These are phyloP conservation scores for Solanum habrochaites DNA, from an alignment of 257 asterid genomes.

Conservation along the genomic window DNA sequence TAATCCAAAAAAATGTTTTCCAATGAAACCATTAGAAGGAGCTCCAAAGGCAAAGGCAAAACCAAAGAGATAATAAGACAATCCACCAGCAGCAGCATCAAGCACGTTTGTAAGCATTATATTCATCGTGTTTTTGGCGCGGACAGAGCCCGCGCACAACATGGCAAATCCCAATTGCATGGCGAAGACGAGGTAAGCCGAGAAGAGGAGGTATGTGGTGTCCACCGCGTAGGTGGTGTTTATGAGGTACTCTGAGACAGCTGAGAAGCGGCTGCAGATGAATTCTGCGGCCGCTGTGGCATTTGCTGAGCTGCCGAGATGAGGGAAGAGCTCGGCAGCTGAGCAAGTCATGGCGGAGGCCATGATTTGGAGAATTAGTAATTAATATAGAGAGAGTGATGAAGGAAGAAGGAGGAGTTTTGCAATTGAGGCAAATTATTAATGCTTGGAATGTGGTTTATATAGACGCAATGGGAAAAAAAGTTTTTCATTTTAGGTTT, in stretches of 20 bases:
- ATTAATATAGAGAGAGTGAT: background rate
- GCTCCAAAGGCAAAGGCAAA: conserved; percentile 82
- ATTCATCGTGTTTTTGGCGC: conserved; percentile 88
- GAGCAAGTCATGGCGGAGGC: conserved; percentile 16
- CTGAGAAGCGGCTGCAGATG: conserved; percentile 56
- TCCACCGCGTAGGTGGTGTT: conserved; percentile 61
- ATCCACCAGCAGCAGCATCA: conserved; percentile 91
- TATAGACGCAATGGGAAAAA: background rate
- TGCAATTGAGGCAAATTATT: background rate
- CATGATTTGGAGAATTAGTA: background rate
- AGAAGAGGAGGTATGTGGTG: conserved; percentile 71
- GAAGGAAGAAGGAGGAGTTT: background rate
- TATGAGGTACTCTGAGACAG: conserved; percentile 25
- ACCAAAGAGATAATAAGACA: conserved; percentile 81
- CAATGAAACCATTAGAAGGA: conserved; percentile 84
- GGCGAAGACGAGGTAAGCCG: conserved; percentile 79
- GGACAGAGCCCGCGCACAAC: conserved; percentile 94
- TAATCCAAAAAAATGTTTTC: conserved; percentile 62
- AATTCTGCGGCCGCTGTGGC: conserved; percentile 46
- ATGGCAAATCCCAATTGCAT: conserved; percentile 96
- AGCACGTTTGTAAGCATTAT: conserved; percentile 94
- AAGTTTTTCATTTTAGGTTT: background rate
- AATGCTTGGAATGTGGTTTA: background rate
- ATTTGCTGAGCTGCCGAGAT: conserved; percentile 58
- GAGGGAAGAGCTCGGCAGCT: conserved; percentile 35